These are phyloP conservation scores for Triticum urartu DNA, from an alignment of 176 grass and related monocot species.

Conservation along the genomic window DNA sequence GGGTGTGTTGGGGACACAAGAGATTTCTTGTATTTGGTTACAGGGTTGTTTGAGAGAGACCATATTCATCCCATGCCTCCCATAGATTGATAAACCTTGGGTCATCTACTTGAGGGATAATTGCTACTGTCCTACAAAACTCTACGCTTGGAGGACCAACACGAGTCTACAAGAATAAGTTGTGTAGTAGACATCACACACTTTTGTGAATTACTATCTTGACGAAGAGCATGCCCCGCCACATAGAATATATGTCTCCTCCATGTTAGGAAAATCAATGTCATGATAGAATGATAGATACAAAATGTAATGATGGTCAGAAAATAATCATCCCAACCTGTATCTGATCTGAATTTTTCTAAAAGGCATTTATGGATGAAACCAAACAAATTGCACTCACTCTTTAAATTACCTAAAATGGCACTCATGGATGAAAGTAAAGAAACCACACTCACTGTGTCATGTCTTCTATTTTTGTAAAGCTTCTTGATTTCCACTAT, in stretches of 20 bases:
- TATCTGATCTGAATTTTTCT: not conserved
- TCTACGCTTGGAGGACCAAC: too few species aligned
- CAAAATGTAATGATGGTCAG: not conserved
- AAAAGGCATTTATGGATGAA: not conserved
- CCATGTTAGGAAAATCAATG: not conserved
- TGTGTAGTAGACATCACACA: too few species aligned
- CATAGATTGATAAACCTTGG: too few species aligned
- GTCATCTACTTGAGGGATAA: too few species aligned
- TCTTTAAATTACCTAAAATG: not conserved
- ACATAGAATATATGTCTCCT: not conserved
- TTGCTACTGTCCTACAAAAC: too few species aligned
- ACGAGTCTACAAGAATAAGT: too few species aligned
- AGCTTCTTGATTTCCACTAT: not conserved
- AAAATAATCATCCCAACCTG: not conserved
- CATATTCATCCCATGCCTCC: too few species aligned
- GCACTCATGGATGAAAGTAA: not conserved
- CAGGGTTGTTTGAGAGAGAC: too few species aligned
- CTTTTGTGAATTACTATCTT: too few species aligned
- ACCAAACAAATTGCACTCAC: not conserved
- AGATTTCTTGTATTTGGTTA: too few species aligned
- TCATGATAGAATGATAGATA: not conserved
- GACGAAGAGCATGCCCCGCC: too few species aligned
- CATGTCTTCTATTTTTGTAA: not conserved
- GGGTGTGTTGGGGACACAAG: too few species aligned
- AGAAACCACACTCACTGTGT: not conserved